A percentile compares a stretch with the other conserved stretches of the same genome.
Conservation (phyloP, 805 yeast genomes). For the Saccharomycopsis sp. region DNA sequence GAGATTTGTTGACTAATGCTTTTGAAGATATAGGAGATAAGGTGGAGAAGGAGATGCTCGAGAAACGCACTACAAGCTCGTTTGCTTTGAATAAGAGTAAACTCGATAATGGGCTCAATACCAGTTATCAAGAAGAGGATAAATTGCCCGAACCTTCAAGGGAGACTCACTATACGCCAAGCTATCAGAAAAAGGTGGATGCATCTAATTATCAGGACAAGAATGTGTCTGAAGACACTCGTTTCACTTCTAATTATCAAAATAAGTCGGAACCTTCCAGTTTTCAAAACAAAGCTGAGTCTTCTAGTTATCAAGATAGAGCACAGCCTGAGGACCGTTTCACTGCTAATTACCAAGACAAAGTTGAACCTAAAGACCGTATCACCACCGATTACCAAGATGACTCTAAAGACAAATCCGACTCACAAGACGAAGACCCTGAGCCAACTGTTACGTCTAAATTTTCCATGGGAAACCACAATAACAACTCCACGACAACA, state of each 20-base stretch:
- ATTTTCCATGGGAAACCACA: neutral
- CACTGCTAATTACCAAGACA: no score
- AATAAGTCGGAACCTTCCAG: no score
- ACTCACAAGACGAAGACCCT: neutral
- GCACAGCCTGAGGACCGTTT: neutral
- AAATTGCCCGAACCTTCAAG: no score
- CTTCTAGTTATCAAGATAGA: no score
- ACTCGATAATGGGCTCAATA: slow-evolving; percentile 1
- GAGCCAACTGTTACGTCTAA: neutral
- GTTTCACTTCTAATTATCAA: no score
- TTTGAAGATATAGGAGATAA: slow-evolving; percentile 15
- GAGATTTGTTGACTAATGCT: slow-evolving; percentile 14
- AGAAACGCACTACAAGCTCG: neutral
- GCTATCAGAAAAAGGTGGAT: no score
- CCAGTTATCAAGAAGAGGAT: no score
- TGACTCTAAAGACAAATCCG: neutral
- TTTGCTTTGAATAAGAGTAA: neutral
- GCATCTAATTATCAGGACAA: no score
- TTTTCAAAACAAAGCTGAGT: no score
- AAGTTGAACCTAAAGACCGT: neutral
- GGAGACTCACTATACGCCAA: no score
- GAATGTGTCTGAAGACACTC: no score
- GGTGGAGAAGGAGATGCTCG: slow-evolving; percentile 6
- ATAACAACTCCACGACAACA: neutral
- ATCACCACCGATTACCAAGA: neutral